Percentiles rank a stretch among this genome's conserved stretches.
phyloP scores from a whole-genome alignment of 202 grass and related monocot species.

The Panicum virgatum region DNA sequence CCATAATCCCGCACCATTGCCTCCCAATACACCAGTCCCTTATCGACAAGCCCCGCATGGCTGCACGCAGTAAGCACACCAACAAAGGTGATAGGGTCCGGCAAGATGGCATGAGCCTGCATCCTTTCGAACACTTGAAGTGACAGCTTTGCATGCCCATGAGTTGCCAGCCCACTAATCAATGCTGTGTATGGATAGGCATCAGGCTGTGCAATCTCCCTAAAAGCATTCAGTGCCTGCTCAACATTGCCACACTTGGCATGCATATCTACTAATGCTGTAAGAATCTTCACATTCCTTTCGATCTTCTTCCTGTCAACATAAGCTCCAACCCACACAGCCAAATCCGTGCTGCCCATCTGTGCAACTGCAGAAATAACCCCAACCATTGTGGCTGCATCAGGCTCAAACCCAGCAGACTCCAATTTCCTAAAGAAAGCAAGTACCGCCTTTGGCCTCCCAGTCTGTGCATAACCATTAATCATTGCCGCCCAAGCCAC shows the following conservation, averaged over 20 bases:
- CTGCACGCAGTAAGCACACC: slow-evolving; percentile 80
- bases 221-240: slow-evolving; percentile 53
- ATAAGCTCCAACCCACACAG: slow-evolving; percentile 52
- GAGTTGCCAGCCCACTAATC: slow-evolving; percentile 70
- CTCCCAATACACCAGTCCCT: slow-evolving; percentile 61
- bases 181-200: slow-evolving; percentile 74
- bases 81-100: slow-evolving; percentile 74
- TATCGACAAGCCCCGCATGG: slow-evolving; percentile 63
- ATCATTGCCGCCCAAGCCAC: slow-evolving; percentile 68
- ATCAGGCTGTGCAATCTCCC: slow-evolving; percentile 61
- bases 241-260: slow-evolving; percentile 74
- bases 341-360: slow-evolving; percentile 52
- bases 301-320: slow-evolving; percentile 60
- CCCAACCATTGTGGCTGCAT: slow-evolving; percentile 67
- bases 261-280: slow-evolving; percentile 75
- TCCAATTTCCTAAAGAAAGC: slow-evolving; percentile 48
- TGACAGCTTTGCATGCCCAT: slow-evolving; percentile 60
- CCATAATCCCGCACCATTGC: slow-evolving; percentile 61
- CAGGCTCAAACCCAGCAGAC: slow-evolving; percentile 46
- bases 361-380: slow-evolving; percentile 65
- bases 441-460: slow-evolving; percentile 46
- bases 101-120: slow-evolving; percentile 47
- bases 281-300: slow-evolving; percentile 69
- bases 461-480: slow-evolving; percentile 64
- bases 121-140: slow-evolving; percentile 69